Conservation (phyloP, 257 asterid genomes). For the Solanum lignicaule region DNA sequence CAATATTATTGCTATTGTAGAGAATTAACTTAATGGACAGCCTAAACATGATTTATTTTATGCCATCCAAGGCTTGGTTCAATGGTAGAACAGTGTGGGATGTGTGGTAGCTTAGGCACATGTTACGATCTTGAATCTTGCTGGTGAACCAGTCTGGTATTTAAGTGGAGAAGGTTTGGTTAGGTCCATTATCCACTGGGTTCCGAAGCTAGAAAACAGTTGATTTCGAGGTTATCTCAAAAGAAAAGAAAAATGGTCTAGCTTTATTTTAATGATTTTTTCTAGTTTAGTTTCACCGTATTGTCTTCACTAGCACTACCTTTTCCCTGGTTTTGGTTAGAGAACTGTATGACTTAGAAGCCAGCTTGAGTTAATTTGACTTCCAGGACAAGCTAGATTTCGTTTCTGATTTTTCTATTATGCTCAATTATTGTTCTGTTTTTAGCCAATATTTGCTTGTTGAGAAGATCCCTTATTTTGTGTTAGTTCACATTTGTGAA, state of each 20-base stretch:
- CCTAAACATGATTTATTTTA: background rate
- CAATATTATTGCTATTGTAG: background rate
- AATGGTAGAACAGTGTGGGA: background rate
- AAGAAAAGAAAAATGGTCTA: background rate
- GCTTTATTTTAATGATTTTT: background rate
- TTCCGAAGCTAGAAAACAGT: background rate
- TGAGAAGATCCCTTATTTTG: background rate
- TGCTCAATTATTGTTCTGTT: background rate
- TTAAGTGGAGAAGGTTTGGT: background rate
- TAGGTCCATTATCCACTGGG: background rate
- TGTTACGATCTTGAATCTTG: background rate
- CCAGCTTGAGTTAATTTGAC: background rate
- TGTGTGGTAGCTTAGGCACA: background rate
- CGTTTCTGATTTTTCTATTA: background rate
- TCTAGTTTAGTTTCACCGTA: background rate
- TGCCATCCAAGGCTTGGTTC: background rate
- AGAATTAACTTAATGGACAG: background rate
- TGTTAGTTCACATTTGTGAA: background rate
- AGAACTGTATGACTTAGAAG: background rate
- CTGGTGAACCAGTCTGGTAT: background rate
- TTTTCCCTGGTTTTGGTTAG: background rate
- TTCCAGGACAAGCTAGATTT: background rate
- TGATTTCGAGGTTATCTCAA: background rate
- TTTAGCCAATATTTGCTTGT: background rate
- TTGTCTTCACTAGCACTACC: background rate